Evolutionary conservation across 106 monocot species (phyloP).

Genomic region (Gastrodia elata): DNA sequence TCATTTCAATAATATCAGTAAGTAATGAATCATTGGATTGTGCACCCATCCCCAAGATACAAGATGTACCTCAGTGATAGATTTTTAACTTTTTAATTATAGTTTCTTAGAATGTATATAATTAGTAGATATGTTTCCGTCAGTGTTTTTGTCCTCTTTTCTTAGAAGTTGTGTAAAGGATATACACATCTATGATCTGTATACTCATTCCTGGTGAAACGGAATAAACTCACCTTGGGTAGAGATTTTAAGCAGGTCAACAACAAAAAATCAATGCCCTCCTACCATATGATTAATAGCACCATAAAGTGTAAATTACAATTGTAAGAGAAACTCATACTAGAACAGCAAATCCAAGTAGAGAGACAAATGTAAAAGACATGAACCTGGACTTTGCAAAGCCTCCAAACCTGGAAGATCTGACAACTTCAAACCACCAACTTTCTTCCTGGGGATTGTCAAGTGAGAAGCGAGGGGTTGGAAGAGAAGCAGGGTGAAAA

Average conservation of each 20-base stretch:
- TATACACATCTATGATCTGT: background rate
- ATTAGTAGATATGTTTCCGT: background rate
- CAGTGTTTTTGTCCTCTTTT: background rate
- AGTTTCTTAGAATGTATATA: background rate
- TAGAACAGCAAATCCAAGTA: background rate
- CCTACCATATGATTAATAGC: background rate
- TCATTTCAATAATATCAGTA: background rate
- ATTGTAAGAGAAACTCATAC: background rate
- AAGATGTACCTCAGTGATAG: background rate
- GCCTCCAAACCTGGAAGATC: constrained; percentile 96
- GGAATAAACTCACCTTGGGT: background rate
- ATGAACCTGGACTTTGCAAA: constrained; percentile 72
- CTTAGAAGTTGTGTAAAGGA: background rate
- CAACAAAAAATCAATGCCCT: background rate
- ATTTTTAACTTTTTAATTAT: background rate
- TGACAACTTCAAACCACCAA: constrained; percentile 75
- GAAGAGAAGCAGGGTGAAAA: background rate
- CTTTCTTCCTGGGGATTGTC: constrained; percentile 51
- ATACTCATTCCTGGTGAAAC: background rate
- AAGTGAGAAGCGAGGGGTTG: background rate
- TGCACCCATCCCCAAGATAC: background rate
- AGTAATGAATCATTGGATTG: background rate
- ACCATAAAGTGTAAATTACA: background rate
- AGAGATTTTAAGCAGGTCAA: background rate
- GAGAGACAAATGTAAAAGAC: background rate